Evolutionary conservation across 2,329 filamentous ascomycete species (phyloP), one percentile per base, ranked within the genome.

Genomic region (Nectriaceae sp.): DNA sequence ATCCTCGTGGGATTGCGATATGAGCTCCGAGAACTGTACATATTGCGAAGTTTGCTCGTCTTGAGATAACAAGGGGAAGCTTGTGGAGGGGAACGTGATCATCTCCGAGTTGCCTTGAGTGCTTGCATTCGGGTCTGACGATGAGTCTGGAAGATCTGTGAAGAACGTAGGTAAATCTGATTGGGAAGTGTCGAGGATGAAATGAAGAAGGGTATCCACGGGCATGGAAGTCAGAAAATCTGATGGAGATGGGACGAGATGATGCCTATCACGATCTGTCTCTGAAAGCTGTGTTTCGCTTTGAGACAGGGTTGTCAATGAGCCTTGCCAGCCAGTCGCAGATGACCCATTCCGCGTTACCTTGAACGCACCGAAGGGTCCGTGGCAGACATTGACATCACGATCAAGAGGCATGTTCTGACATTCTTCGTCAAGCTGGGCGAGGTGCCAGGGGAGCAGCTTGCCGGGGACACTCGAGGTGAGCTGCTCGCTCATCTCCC

Each of bases 401-500:
- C n/a, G n/a, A 1, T 33, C 11, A 2, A 31, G 20, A 29, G 37
- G 29, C 2, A 39, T 4, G 3, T 18, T 46, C 8, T 57, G 48
- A 2, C 54, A 57, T 4, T 57, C 54, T 13, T 53, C 48, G 3
- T 57, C 55, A 4, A 57, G 44, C 4, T 55, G 52, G 1, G 46
- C 44, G 1, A 57, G 16, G 16, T 57, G 46, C 52, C 52, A 57
- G 4, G 22, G 33, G 0, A 52, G 45, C 0, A 50, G 0, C 1
- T 29, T n/a, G 1, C 54, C 54, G 13, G 51, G 48, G 3, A 57
- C 13, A 0, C 52, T 36, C 4, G 21, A 21, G 1, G 37, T 8
- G 4, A 57, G 55, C n/a, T 42, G 29, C 18, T 55, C 41, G 4
- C 54, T 57, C 44, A 57, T 48, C 1, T 36, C 39, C 6, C 50